phyloP scores from a whole-genome alignment of 345 rosid species.

The Trapa bicornis region DNA sequence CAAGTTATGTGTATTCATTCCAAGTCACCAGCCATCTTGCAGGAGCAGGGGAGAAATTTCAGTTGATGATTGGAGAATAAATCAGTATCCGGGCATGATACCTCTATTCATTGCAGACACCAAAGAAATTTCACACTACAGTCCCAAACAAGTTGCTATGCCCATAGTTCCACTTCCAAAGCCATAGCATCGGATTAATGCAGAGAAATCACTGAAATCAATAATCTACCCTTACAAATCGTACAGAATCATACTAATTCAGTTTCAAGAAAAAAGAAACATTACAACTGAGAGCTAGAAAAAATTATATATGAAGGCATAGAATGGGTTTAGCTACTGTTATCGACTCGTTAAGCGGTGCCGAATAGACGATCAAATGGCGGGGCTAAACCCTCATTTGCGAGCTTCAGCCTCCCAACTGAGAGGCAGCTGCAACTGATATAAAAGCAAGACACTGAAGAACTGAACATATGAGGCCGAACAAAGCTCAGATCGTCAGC shows the following conservation, averaged over 20 bases:
- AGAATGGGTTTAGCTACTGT: background rate
- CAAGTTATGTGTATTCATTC: background rate
- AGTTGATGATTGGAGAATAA: too few relatives aligned
- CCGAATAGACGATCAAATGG: background rate
- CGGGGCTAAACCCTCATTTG: background rate
- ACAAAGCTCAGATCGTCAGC: constrained; percentile 1
- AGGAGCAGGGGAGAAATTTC: background rate
- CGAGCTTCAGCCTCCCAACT: background rate
- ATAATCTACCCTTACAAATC: background rate
- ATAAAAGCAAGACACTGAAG: background rate
- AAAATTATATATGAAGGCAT: background rate
- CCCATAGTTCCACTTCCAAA: background rate
- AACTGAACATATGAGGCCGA: background rate
- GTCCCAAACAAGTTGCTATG: background rate
- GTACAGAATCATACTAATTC: background rate
- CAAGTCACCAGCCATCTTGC: background rate
- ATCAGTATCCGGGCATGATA: too few relatives aligned
- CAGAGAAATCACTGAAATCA: background rate
- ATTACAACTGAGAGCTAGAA: background rate
- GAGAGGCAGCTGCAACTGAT: background rate
- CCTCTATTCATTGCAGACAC: too few relatives aligned
- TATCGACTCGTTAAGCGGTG: background rate
- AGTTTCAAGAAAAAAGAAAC: background rate
- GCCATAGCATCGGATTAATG: background rate
- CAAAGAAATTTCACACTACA: background rate